A percentile compares a stretch with the other conserved stretches of the same genome.
Evolutionary conservation across 2,329 filamentous ascomycete species (phyloP).

Genomic region (Colletotrichum limetticola): DNA sequence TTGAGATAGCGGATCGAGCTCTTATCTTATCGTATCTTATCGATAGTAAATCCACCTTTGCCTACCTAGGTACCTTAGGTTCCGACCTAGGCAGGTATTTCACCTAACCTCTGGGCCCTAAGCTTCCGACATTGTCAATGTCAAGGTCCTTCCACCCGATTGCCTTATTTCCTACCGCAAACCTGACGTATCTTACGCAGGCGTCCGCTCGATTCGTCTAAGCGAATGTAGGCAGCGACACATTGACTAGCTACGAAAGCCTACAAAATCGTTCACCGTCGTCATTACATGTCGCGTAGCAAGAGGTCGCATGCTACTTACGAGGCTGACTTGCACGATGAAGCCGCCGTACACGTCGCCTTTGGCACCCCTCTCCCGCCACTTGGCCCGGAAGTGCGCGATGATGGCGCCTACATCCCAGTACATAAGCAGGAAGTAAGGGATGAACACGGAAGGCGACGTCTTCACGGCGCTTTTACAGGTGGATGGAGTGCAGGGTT

Average conservation of each 20-base stretch:
- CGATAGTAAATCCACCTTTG: not conserved
- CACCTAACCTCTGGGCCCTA: no score
- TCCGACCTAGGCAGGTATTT: not conserved
- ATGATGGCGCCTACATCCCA: slow-evolving; percentile 92
- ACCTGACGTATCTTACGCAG: not conserved
- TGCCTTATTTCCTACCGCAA: not conserved
- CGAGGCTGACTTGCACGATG: slow-evolving; percentile 76
- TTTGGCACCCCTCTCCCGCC: slow-evolving; percentile 89
- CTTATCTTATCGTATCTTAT: not conserved
- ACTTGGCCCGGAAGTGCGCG: slow-evolving; percentile 78
- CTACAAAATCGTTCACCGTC: not conserved
- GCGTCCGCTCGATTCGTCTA: not conserved
- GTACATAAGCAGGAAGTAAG: slow-evolving; percentile 99
- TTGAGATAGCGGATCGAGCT: no score
- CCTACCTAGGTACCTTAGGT: not conserved
- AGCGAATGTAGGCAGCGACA: no score
- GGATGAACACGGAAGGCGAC: slow-evolving; percentile 89
- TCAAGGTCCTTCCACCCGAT: not conserved
- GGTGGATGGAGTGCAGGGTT: slow-evolving; percentile 97
- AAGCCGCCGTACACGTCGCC: slow-evolving; percentile 78
- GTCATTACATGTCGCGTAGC: slow-evolving; percentile 30
- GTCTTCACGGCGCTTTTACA: slow-evolving; percentile 95
- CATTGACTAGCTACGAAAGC: not conserved
- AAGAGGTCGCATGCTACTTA: slow-evolving; percentile 85
- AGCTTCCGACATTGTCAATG: not conserved